Evolutionary conservation across 495 filamentous ascomycete genomes (phyloP).

Genomic region (Penicillium cataractarum): DNA sequence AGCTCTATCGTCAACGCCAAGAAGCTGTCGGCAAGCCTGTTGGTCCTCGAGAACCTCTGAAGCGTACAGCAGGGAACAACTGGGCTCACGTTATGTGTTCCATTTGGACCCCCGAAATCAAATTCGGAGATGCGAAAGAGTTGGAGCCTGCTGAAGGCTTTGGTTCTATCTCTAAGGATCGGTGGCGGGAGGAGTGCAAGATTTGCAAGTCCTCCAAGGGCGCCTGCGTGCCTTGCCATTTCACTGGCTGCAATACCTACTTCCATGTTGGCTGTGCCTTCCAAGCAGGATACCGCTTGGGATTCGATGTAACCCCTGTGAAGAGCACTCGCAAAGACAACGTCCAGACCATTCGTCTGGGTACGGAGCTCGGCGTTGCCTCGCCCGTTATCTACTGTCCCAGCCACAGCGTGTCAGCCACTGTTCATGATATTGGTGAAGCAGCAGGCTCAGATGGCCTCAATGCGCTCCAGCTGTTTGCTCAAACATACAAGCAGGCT

Average conservation of each 20-base stretch:
- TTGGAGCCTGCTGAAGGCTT: constrained; percentile 88
- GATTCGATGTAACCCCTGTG: constrained; percentile 88
- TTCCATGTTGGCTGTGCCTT: constrained; percentile 93
- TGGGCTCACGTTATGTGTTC: constrained; percentile 98
- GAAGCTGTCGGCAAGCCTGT: constrained; percentile 77
- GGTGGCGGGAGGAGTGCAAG: constrained; percentile 78
- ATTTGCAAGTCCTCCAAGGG: constrained; percentile 71
- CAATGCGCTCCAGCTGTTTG: constrained; percentile 85
- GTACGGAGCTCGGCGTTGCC: constrained; percentile 74
- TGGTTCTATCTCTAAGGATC: constrained; percentile 67
- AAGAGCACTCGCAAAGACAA: constrained; percentile 83
- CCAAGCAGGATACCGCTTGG: constrained; percentile 77
- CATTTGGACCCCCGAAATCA: constrained; percentile 87
- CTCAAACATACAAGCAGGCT: constrained; percentile 89
- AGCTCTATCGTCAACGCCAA: constrained; percentile 81
- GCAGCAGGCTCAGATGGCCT: constrained; percentile 56
- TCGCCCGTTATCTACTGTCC: constrained; percentile 87
- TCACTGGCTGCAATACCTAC: constrained; percentile 67
- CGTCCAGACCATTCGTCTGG: constrained; percentile 71
- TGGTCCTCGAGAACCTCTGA: constrained; percentile 87
- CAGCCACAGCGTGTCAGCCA: constrained; percentile 72
- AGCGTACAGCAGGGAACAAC: constrained; percentile 90
- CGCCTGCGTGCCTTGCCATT: constrained; percentile 78
- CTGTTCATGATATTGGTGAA: constrained; percentile 78
- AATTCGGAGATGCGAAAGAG: constrained; percentile 80